Percentiles rank a stretch among this genome's conserved stretches.
phyloP scores from a whole-genome alignment of 768 basidiomycete species.

The Strobilomyces dryophilus region DNA sequence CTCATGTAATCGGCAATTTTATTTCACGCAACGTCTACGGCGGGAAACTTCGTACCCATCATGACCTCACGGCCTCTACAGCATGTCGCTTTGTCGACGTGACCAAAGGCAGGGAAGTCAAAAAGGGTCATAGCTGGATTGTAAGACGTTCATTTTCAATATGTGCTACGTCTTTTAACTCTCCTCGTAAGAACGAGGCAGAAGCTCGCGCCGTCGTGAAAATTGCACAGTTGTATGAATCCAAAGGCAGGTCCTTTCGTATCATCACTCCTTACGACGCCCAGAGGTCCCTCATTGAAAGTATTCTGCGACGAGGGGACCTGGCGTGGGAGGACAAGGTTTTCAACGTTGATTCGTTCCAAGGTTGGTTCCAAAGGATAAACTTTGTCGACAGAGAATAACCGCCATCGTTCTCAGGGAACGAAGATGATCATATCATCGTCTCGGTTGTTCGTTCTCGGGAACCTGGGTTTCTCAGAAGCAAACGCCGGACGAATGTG shows the following conservation, averaged over 20 bases:
- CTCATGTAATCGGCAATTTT: constrained; percentile 64
- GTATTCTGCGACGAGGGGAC: constrained; percentile 40
- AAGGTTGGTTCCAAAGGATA: constrained; percentile 45
- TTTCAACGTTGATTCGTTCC: constrained; percentile 78
- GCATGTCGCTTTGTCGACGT: constrained; percentile 39
- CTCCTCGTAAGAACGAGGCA: constrained; percentile 45
- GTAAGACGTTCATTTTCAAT: constrained; percentile 14
- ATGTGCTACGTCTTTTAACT: constrained; percentile 5
- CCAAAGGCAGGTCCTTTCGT: constrained; percentile 43
- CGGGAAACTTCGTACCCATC: constrained; percentile 51
- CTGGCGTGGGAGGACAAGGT: constrained; percentile 60
- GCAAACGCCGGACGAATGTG: constrained; percentile 69
- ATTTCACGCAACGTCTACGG: constrained; percentile 67
- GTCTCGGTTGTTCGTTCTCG: constrained; percentile 62
- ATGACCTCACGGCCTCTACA: constrained; percentile 36
- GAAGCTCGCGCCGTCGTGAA: constrained; percentile 53
- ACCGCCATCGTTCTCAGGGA: constrained; percentile 44
- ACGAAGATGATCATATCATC: constrained; percentile 74
- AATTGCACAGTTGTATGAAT: constrained; percentile 49
- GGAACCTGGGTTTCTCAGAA: constrained; percentile 60
- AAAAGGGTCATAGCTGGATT: constrained; percentile 32
- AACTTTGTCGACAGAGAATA: constrained; percentile 4
- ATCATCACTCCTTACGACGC: constrained; percentile 81
- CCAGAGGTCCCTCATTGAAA: constrained; percentile 59
- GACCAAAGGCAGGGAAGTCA: constrained; percentile 28